Base-by-base conservation (phyloP, 2,329 filamentous ascomycete species). In the Aureobasidium sp. region DNA sequence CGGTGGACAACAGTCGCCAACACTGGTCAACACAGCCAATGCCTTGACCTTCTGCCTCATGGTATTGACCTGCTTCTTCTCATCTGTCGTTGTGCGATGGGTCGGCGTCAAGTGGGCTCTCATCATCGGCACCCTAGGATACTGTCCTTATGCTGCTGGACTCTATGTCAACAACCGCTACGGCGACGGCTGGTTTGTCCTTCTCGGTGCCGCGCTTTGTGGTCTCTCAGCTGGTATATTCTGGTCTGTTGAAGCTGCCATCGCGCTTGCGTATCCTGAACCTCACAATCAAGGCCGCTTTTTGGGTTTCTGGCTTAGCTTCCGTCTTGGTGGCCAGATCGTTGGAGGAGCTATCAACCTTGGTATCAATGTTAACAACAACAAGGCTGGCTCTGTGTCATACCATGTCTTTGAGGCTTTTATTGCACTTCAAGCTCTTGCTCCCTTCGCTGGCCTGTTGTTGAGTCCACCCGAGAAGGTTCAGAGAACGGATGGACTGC, bases 231-330 rank as follows among this genome's bases (percentile, higher is more conserved):
- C 88, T 0, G 88, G 88, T 0, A 77, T 90, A 0, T 90, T 90
- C 72, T 91, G 88, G 88, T 85, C 85, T 78, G 83, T 87, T 0
- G 88, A 91, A 72, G 85, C 85, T 0, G 87, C 88, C 0, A 88
- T 91, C 61, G 87, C 87, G 0, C 82, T 90, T 25, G 80, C 84
- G 0, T 91, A 91, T 65, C 87, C 87, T 0, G 87, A 90, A 67
- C 85, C 86, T 0, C 84, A 82, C 68, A 88, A 88, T 51, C 81
- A 82, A 59, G 86, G 85, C 0, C 80, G 80, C 16, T 83, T 85
- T 21, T 75, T 90, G 0, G 87, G 86, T 0, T 85, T 87, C 68
- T 91, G 88, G 88, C 77, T 90, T 5, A 80, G 77, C 5, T 84
- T 81, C 64, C 78, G 81, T 3, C 78, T 88, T 1, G 76, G 78